Evolutionary conservation across 1,284 basidiomycete species (phyloP), one percentile per base, ranked within the genome.

Genomic region (Trichosporon faecale): DNA sequence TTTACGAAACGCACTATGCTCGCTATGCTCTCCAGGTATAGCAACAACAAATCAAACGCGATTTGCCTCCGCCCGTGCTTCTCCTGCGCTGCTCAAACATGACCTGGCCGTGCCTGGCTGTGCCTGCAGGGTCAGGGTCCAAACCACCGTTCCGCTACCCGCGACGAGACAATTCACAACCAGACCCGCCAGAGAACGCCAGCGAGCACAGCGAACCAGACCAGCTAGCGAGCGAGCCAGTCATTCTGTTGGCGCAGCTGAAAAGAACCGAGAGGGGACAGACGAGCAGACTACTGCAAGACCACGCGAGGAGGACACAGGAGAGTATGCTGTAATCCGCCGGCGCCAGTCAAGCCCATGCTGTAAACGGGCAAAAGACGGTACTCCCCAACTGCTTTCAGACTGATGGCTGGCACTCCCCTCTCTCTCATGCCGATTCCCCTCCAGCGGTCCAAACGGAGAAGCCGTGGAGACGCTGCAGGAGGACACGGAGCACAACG

Each of bases 11-110:
- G 25, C 21, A 25, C 49, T 11, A 23, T 23, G 49, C 31, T 33
- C 31, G 3, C 31, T 33, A 33, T 9, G 3, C 31, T 33, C 35
- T 8, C 40, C 40, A 44, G 40, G 40, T 44, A 44, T 44, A 44
- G 40, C 57, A 61, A 61, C 57, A 61, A 61, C 57, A 61, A 61
- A 33, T 61, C 57, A 61, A 61, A 4, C 57, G 57, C 57, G 57
- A 31, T 61, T 61, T 61, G 57, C 57, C 29, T 61, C 57, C 57
- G 57, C 27, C 49, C 18, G 2, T 6, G 8, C 14, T 27, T 27
- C 55, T 6, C 55, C 49, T 14, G 7, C 11, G 8, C 21, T 27
- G 27, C 57, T 31, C 57, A 61, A 61, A 61, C 57, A 61, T 33
- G 29, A 61, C 57, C 57, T 61, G 18, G 21, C 21, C n/a, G 23